Evolutionary conservation across 768 basidiomycete species (phyloP).

Genomic region (Daedaleopsis nitida): DNA sequence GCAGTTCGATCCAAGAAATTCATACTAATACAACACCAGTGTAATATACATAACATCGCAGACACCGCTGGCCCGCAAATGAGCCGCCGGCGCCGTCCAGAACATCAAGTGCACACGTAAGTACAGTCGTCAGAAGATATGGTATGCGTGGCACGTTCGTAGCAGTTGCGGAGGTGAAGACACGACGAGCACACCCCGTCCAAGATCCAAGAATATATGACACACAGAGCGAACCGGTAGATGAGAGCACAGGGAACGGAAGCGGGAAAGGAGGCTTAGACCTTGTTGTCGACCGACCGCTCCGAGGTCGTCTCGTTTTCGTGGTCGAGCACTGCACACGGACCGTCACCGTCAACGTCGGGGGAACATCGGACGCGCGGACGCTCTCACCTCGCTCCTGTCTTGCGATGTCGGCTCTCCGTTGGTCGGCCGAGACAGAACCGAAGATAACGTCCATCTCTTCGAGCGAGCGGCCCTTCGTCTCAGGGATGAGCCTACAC

Average conservation of each 20-base stretch:
- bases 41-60: too few relatives aligned
- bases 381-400: conserved; percentile 40
- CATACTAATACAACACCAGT: too few relatives aligned
- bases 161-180: background rate
- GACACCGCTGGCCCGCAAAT: too few relatives aligned
- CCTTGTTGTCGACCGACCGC: conserved; percentile 22
- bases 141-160: background rate
- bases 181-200: too few relatives aligned
- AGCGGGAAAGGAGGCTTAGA: conserved; percentile 1
- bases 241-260: background rate
- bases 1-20: too few relatives aligned
- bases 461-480: conserved; percentile 45
- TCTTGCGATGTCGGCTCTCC: conserved; percentile 52
- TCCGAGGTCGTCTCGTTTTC: conserved; percentile 25
- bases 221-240: background rate
- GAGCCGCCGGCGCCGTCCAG: too few relatives aligned
- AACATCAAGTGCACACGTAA: background rate
- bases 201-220: too few relatives aligned
- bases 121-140: background rate
- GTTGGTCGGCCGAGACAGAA: conserved; percentile 53
- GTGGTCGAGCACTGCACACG: conserved; percentile 13
- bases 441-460: conserved; percentile 65
- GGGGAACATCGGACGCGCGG: background rate
- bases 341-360: conserved; percentile 6
- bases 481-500: conserved; percentile 44